phyloP scores from a whole-genome alignment of 768 basidiomycete species.

The Tulasnella sp. region DNA sequence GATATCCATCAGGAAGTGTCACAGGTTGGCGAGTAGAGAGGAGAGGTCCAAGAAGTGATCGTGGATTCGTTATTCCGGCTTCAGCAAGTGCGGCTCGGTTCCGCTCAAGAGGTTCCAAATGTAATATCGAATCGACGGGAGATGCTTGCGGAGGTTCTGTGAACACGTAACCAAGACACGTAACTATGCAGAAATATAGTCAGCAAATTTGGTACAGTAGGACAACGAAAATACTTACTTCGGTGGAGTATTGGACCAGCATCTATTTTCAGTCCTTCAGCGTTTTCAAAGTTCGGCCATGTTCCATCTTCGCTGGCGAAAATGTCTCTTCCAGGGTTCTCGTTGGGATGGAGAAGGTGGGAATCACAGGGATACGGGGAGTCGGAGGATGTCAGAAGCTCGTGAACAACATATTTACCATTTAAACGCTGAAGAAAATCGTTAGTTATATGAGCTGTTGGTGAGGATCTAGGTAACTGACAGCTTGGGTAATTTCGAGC shows the following conservation, averaged over 20 bases:
- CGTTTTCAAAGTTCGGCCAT: slow-evolving; percentile 45
- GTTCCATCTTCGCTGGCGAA: slow-evolving; percentile 41
- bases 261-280: slow-evolving; percentile 40
- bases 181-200: slow-evolving; percentile 33
- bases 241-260: slow-evolving; percentile 69
- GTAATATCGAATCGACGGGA: slow-evolving; percentile 10
- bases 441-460: too few species aligned
- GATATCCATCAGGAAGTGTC: slow-evolving; percentile 24
- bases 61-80: slow-evolving; percentile 24
- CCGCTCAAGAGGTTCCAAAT: slow-evolving; percentile 18
- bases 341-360: slow-evolving; percentile 44
- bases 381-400: slow-evolving; percentile 51
- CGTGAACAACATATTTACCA: slow-evolving; percentile 62
- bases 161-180: slow-evolving; percentile 69
- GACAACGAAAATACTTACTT: slow-evolving; percentile 34
- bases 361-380: slow-evolving; percentile 32
- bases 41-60: slow-evolving; percentile 21
- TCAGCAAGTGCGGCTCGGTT: slow-evolving; percentile 21
- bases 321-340: slow-evolving; percentile 51
- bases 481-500: slow-evolving; percentile 51
- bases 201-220: neutral
- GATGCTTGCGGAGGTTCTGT: slow-evolving; percentile 33
- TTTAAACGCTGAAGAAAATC: slow-evolving; percentile 30
- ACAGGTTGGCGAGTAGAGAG: slow-evolving; percentile 19
- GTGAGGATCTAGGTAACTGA: neutral